A percentile compares a stretch with the other conserved stretches of the same genome.
Conservation (phyloP, 495 filamentous ascomycete genomes). For the Penicillium manginii region DNA sequence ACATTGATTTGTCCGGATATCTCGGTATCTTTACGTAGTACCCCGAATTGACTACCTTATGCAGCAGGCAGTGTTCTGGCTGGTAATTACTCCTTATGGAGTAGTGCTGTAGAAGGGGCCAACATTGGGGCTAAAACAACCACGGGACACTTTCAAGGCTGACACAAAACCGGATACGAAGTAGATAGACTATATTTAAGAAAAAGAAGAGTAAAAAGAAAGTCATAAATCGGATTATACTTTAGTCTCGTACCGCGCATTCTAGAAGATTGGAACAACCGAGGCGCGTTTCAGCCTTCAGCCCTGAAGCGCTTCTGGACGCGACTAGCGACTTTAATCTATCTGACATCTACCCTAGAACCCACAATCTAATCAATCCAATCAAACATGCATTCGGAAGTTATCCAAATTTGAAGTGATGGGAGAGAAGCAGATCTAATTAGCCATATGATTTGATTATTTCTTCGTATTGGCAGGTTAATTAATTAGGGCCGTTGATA, state of each 20-base stretch:
- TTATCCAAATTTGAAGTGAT: neutral
- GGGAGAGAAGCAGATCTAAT: neutral
- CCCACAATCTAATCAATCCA: neutral
- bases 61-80: no score
- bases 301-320: slow-evolving; percentile 2
- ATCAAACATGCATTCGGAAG: neutral
- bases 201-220: no score
- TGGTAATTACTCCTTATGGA: no score
- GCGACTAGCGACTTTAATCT: slow-evolving; percentile 7
- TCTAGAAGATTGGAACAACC: neutral
- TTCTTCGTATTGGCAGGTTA: no score
- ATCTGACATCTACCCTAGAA: slow-evolving; percentile 3
- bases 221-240: neutral
- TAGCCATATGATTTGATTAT: neutral
- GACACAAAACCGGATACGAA: no score
- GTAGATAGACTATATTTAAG: no score
- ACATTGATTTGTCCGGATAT: slow-evolving; percentile 4
- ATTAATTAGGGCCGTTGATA: no score
- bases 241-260: neutral
- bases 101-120: no score
- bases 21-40: neutral
- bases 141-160: no score
- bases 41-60: no score
- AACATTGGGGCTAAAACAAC: no score
- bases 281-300: slow-evolving; percentile 3